Evolutionary conservation across 2,329 filamentous ascomycete genomes (phyloP).

Genomic region (Thelonectria discophora): DNA sequence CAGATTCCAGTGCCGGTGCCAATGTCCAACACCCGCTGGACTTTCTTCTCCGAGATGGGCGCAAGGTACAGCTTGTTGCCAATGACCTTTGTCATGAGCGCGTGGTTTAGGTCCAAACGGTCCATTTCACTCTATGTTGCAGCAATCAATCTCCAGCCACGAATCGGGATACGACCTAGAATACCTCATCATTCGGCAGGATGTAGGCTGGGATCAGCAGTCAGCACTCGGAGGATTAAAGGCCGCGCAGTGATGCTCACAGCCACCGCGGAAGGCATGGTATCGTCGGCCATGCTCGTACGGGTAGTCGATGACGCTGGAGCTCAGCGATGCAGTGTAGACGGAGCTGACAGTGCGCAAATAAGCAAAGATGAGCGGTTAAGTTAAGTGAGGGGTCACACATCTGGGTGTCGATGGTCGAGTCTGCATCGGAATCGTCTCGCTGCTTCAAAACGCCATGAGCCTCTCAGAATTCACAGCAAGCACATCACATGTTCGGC

Average conservation of each 20-base stretch:
- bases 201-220: slow-evolving; percentile 8
- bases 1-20: slow-evolving; percentile 56
- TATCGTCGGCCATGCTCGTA: slow-evolving; percentile 43
- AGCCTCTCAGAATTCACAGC: not conserved
- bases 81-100: slow-evolving; percentile 40
- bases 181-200: slow-evolving; percentile 18
- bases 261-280: slow-evolving; percentile 44
- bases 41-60: slow-evolving; percentile 39
- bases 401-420: not conserved
- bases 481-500: not conserved
- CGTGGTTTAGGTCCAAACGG: slow-evolving; percentile 48
- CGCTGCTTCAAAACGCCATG: not conserved
- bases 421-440: not conserved
- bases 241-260: slow-evolving; percentile 23
- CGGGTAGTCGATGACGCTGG: slow-evolving; percentile 42
- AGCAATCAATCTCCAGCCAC: not conserved
- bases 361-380: not conserved
- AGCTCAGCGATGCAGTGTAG: slow-evolving; percentile 41
- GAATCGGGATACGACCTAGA: not conserved
- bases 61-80: slow-evolving; percentile 37
- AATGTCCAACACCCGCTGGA: slow-evolving; percentile 52
- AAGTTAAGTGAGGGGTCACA: not conserved
- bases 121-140: slow-evolving; percentile 41
- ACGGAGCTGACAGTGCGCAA: not conserved
- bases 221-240: not conserved